These are phyloP conservation scores for Talaromyces pinophilus DNA, from an alignment of 2,329 filamentous ascomycete species.

Conservation along the genomic window DNA sequence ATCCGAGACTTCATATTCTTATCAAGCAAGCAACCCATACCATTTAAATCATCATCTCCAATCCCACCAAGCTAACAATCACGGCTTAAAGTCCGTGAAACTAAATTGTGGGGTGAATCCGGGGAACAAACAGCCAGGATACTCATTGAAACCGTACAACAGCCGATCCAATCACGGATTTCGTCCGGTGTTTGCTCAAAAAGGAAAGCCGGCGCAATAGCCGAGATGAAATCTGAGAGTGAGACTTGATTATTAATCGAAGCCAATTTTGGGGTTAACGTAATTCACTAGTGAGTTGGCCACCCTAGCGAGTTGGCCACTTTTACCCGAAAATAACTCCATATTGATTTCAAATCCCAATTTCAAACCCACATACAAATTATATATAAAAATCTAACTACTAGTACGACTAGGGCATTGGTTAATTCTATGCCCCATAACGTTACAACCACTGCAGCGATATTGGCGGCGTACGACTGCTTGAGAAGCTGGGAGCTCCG, in stretches of 20 bases:
- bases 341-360: too few species aligned
- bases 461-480: too few species aligned
- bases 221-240: not conserved
- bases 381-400: too few species aligned
- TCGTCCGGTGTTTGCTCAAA: not conserved
- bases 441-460: too few species aligned
- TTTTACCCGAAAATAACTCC: too few species aligned
- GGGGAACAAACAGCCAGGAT: not conserved
- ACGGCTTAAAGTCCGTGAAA: not conserved
- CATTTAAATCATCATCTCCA: not conserved
- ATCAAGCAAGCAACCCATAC: not conserved
- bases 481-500: too few species aligned
- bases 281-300: too few species aligned
- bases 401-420: too few species aligned
- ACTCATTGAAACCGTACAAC: not conserved
- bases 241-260: not conserved
- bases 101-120: not conserved
- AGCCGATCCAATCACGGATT: slow-evolving; percentile 2
- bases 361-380: too few species aligned
- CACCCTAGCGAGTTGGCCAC: too few species aligned
- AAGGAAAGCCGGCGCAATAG: not conserved
- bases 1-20: not conserved
- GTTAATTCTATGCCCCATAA: too few species aligned
- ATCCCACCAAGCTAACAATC: not conserved
- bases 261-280: not conserved